Base-by-base conservation (phyloP, 495 filamentous ascomycete genomes). In the Podospora pseudopauciseta region DNA sequence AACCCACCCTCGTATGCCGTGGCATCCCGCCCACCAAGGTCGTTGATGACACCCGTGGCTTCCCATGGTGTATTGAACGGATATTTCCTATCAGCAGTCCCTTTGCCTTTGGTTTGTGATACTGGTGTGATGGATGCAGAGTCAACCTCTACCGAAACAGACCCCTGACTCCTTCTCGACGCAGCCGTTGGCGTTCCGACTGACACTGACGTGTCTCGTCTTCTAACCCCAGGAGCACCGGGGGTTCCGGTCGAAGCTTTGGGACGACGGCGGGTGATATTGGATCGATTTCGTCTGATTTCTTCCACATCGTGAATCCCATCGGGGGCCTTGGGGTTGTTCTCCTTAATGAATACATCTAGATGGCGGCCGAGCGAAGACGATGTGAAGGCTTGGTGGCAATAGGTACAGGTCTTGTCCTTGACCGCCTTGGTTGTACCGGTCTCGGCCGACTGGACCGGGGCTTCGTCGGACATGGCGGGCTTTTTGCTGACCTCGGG, bases 291-390 rank as follows among this genome's bases (percentile, higher is more conserved):
- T 76, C 89, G 90, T 72, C 87, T 84, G 75, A 97, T 97, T 78
- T 91, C 91, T 5, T 93, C 91, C 34, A 96, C 90, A 80, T 96
- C 85, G 78, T 97, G 93, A 57, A 96, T 74, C 9, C 92, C 93
- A 78, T 97, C 93, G 3, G 92, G 85, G 2, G 88, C 81, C 73
- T 91, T 92, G 5, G 90, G 88, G 74, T 97, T 96, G 79, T 91
- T 94, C 71, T 90, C 88, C 75, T 91, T 92, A 69, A 97, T 90
- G 75, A 93, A 97, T 44, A 95, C 85, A 75, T 97, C 93, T 28
- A 97, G 86, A 80, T 97, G 93, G 53, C 93, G 90, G 27, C 93
- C 93, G n/a, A 97, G 84, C 3, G 92, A 95, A 5, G 93, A 96
- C 7, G 93, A 96, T 2, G 93, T 97, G 71, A 96, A 97, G 2